Base-by-base conservation (phyloP, 768 basidiomycete species). In the Phlebiopsis flavidoalba region DNA sequence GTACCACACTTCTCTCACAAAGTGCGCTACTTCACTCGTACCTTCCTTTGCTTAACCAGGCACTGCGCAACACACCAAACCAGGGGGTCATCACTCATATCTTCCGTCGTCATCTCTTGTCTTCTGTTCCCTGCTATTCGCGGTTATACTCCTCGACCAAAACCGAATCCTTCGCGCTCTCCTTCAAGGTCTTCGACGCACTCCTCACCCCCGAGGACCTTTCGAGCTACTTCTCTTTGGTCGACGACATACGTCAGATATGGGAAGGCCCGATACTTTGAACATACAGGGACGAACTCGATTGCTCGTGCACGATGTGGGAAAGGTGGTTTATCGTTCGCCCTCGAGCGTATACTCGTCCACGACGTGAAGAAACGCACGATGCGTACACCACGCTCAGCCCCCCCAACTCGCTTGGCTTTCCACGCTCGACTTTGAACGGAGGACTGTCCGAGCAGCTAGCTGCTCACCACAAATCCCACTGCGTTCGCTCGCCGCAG, bases 1-100 rank as follows among this genome's bases (percentile, higher is more conserved):
- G 91, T 84, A 55, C 36, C 21, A 12, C 50, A 26, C 59, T 40
- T 35, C 47, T 58, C 35, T 12, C 63, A 35, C 14, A 43, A 11
- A n/a, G 31, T 51, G 36, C 21, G 46, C 43, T 45, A 21, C 15
- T 37, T 50, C 2, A 37, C 22, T 22, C 45, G 48, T 49, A 11
- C 19, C 6, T 31, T 6, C 26, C 26, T 31, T 31, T 31, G 26
- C 26, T 31, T 6, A 3, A 31, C 12, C 67, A 94, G 92, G 60
- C 92, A 94, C 70, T 93, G 92, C 68, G 91, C 93, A 63, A 91
- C 88, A 1, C 91, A 94, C 73, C 93, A 94, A 73, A 91, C 92
- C 58, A 86, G 91, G 57, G 85, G 57, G 85, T 95, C 53, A 91
- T 95, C 71, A n/a, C 82, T 95, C 65, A 86, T 93, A 62, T 94